Base-by-base conservation (phyloP, 768 basidiomycete genomes). In the Trametes cinnabarina region DNA sequence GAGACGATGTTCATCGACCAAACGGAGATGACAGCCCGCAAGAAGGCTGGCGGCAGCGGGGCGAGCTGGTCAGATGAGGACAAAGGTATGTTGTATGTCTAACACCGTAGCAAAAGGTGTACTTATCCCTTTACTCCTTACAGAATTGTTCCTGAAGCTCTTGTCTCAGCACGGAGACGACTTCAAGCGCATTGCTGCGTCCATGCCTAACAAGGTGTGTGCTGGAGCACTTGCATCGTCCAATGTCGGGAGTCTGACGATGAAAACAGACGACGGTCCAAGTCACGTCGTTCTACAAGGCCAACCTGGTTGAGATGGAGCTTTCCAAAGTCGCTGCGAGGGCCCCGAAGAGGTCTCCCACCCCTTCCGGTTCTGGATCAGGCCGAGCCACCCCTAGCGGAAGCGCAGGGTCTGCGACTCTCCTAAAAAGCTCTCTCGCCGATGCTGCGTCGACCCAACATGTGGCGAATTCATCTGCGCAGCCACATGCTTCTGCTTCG, bases 1-100 rank as follows among this genome's bases (percentile, higher is more conserved):
- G 66, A 66, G 40, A 63, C 68, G 22, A 65, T 63, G 43, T 63
- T 65, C 51, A 55, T 62, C 17, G 69, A 70, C 40, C 70, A 64
- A 47, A 63, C 63, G 9, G 69, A 71, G 34, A 17, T 60, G 19
- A 41, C 49, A 47, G 65, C 61, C 26, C 65, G 66, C 53, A 70
- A 67, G 67, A 68, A 57, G 53, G 52, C 62, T 52, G 62, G 68
- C 8, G 67, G 75, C 46, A 75, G 65, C n/a, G 58, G 68, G 26
- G 72, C 69, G 37, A 79, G 79, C 47, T 90, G 88, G 87, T 82
- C 83, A 3, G 81, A 82, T 9, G 82, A 84, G 34, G 89, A 92
- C 65, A 85, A 84, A 75, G 77, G 84, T 84, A 55, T 64, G 79
- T 71, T 25, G 84, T 84, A 55, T 64, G 79, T 71, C 30, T 32